These are phyloP conservation scores for Plasmodium vinckei DNA, from an alignment of 169 alveolate genomes.

Conservation along the genomic window DNA sequence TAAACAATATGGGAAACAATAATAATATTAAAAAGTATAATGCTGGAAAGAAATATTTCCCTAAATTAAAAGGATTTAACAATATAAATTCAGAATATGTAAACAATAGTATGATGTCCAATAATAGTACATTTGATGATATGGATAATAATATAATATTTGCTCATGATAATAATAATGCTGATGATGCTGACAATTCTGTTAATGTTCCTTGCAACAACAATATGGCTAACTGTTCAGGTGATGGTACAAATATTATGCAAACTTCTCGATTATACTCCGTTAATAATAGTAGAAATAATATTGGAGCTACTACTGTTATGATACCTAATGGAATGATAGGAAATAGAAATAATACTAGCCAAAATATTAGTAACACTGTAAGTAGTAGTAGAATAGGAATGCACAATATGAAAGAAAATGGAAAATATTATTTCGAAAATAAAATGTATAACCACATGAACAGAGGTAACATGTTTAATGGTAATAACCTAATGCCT, in stretches of 20 bases:
- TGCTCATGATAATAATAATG: not conserved
- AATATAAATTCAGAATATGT: not conserved
- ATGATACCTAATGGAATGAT: constrained; percentile 18
- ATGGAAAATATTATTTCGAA: not conserved
- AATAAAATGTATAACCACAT: not conserved
- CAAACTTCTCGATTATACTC: not conserved
- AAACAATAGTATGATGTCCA: not conserved
- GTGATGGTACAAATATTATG: not conserved
- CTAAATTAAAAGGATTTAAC: too few species aligned
- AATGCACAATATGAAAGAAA: not conserved
- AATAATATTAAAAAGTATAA: too few species aligned
- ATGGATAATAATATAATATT: not conserved
- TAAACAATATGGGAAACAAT: too few species aligned
- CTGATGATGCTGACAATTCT: not conserved
- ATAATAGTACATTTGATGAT: not conserved
- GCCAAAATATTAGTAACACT: not conserved
- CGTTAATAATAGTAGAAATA: constrained; percentile 9
- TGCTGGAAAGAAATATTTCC: too few species aligned
- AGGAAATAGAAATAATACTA: not conserved
- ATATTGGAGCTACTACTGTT: constrained; percentile 10
- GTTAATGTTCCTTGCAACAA: not conserved
- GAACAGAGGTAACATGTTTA: not conserved
- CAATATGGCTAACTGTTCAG: not conserved
- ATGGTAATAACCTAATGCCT: not conserved
- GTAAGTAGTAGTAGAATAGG: constrained; percentile 2